These are phyloP conservation scores for Hypoxylon rickii DNA, from an alignment of 495 filamentous ascomycete genomes.

Conservation along the genomic window DNA sequence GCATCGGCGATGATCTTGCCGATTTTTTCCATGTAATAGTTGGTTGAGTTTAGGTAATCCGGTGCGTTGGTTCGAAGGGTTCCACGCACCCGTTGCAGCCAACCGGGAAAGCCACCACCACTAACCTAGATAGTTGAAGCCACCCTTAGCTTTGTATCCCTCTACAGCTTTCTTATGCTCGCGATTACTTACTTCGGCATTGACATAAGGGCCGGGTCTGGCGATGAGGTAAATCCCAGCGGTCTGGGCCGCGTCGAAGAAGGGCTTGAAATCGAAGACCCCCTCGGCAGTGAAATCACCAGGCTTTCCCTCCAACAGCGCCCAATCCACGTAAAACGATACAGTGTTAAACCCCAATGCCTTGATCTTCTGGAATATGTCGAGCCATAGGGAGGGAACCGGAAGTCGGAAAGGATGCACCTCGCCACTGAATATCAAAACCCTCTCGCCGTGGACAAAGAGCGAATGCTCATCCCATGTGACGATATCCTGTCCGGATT, in stretches of 20 bases:
- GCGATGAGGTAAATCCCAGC: slow-evolving; percentile 77
- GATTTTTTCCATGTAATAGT: slow-evolving; percentile 62
- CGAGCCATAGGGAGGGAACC: slow-evolving; percentile 71
- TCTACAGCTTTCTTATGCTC: not conserved
- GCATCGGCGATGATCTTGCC: slow-evolving; percentile 68
- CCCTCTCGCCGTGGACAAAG: slow-evolving; percentile 69
- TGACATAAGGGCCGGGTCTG: slow-evolving; percentile 59
- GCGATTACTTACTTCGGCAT: slow-evolving; percentile 61
- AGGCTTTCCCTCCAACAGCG: slow-evolving; percentile 74
- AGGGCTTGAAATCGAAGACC: slow-evolving; percentile 68
- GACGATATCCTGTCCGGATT: slow-evolving; percentile 42
- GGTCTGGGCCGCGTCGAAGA: slow-evolving; percentile 71
- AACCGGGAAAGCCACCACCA: slow-evolving; percentile 45
- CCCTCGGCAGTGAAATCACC: slow-evolving; percentile 71
- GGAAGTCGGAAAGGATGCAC: slow-evolving; percentile 76
- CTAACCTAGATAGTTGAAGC: slow-evolving; percentile 31
- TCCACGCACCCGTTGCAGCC: slow-evolving; percentile 64
- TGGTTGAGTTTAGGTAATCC: slow-evolving; percentile 67
- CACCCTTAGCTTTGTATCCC: no score
- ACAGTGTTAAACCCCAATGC: slow-evolving; percentile 77
- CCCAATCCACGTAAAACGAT: slow-evolving; percentile 79
- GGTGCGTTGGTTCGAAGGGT: slow-evolving; percentile 62
- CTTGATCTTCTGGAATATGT: slow-evolving; percentile 80
- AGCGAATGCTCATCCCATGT: slow-evolving; percentile 78
- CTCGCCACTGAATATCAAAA: slow-evolving; percentile 76